Base-by-base conservation (phyloP, 2,329 filamentous ascomycete genomes). In the Talaromyces sp. region DNA sequence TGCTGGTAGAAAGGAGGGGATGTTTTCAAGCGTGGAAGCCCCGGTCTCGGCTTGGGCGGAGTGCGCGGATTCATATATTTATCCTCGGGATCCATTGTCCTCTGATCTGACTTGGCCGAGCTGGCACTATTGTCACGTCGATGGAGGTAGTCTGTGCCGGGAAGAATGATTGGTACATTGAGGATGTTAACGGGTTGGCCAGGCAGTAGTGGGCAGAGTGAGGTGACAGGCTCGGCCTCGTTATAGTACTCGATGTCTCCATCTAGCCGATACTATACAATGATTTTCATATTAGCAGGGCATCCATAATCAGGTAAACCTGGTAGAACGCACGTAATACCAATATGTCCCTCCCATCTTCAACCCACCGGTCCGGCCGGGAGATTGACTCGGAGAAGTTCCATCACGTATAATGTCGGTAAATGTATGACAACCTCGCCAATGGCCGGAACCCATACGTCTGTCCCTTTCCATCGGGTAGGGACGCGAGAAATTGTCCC, bases 311-410 rank as follows among this genome's bases (percentile, higher is more conserved):
- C 35, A 25, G 11, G 22, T 4, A n/a, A 31, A 40, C 58, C 36
- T 31, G 53, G 43, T 21, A 45, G 52, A 45, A 81, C 89, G 76
- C 78, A 95, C 91, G 76, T 94, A 97, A 79, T 96, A 97, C 82
- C 93, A 97, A 75, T 97, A 97, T 15, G 88, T 94, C 60, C 88
- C 85, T 45, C 92, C 92, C 89, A 96, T 96, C 73, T 88, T 94
- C 63, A 97, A 81, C 54, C 89, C 92, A 59, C 91, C 91, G 64
- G 84, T 83, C 66, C 90, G 84, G 65, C 83, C 84, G 35, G 79
- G 75, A 22, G 73, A 73, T 53, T 76, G 79, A 64, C 76, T 67
- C 17, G 78, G 73, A 51, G 78, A 71, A 60, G 87, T 81, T 58
- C 91, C 89, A 73, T 95, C 90, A 66, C 87, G 91, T 66, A 90